These are phyloP conservation scores for Rhexocercosporidium sp. DNA, from an alignment of 2,329 filamentous ascomycete species.

Conservation along the genomic window DNA sequence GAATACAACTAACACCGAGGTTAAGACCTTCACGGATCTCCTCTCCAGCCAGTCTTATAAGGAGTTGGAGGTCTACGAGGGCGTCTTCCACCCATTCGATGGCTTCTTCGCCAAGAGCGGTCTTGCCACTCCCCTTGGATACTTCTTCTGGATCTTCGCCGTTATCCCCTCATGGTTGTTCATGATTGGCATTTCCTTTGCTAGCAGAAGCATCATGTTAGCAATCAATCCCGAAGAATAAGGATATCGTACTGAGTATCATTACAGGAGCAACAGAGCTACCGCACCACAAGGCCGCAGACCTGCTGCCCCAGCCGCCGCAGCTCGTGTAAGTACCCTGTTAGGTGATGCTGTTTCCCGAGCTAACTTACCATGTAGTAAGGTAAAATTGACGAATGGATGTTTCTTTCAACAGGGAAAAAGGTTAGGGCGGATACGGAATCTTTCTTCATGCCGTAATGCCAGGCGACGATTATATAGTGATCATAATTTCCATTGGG, in stretches of 20 bases:
- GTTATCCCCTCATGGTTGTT: constrained; percentile 76
- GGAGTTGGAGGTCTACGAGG: constrained; percentile 58
- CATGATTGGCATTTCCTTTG: constrained; percentile 76
- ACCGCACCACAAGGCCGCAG: constrained; percentile 23
- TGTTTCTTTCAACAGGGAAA: constrained; percentile 13
- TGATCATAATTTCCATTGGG: constrained; percentile 38
- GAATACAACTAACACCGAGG: constrained; percentile 71
- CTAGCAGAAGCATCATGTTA: constrained; percentile 79
- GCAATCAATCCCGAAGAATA: constrained; percentile 43
- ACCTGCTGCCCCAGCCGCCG: constrained; percentile 30
- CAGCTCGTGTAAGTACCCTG: constrained; percentile 35
- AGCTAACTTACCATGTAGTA: constrained; percentile 24
- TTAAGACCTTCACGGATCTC: constrained; percentile 66
- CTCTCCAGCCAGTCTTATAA: constrained; percentile 59
- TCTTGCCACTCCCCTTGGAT: constrained; percentile 68
- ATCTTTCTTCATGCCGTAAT: constrained; percentile 13
- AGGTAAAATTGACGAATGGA: not conserved
- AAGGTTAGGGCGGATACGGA: constrained; percentile 12
- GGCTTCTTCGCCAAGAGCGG: constrained; percentile 67
- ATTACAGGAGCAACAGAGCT: constrained; percentile 34
- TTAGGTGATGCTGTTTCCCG: constrained; percentile 34
- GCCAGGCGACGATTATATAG: constrained; percentile 29
- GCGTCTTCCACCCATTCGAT: constrained; percentile 78
- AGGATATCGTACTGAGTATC: constrained; percentile 33
- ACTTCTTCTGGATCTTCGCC: constrained; percentile 69